A percentile compares a stretch with the other conserved stretches of the same genome.
These are phyloP conservation scores for Kodamaea fukazawae DNA, from an alignment of 805 yeast species.

Conservation along the genomic window DNA sequence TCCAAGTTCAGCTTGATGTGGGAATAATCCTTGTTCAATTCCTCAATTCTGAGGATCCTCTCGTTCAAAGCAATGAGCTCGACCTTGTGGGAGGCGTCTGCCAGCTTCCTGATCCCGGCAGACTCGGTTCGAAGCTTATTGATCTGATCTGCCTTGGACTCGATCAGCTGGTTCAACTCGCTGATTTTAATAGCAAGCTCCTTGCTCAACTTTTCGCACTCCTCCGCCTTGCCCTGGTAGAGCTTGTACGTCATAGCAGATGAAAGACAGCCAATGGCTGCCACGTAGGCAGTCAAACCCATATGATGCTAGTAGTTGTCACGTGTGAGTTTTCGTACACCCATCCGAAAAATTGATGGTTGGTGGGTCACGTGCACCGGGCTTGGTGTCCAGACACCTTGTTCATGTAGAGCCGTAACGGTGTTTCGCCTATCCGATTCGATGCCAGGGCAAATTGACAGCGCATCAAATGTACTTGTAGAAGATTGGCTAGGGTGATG, in stretches of 20 bases:
- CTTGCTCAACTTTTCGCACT: conserved; percentile 11
- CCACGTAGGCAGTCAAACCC: conserved; percentile 16
- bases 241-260: conserved; percentile 19
- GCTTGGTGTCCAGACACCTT: too few relatives aligned
- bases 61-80: conserved; percentile 8
- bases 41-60: conserved; percentile 6
- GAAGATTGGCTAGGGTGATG: too few relatives aligned
- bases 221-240: conserved; percentile 18
- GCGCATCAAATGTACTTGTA: too few relatives aligned
- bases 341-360: too few relatives aligned
- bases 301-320: conserved; percentile 7
- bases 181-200: conserved; percentile 13
- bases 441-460: too few relatives aligned
- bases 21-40: conserved; percentile 5
- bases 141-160: conserved; percentile 10
- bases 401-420: too few relatives aligned
- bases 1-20: conserved; percentile 7
- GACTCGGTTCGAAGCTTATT: conserved; percentile 4
- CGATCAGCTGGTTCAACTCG: conserved; percentile 9
- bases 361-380: too few relatives aligned
- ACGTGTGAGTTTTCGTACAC: too few relatives aligned
- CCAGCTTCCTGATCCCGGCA: conserved; percentile 1
- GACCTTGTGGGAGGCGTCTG: conserved; percentile 10
- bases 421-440: too few relatives aligned
- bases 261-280: conserved; percentile 20